Percentiles rank a stretch among this genome's conserved stretches.
Conservation (phyloP, 2,329 filamentous ascomycete genomes). For the Calonectria henricotiae region DNA sequence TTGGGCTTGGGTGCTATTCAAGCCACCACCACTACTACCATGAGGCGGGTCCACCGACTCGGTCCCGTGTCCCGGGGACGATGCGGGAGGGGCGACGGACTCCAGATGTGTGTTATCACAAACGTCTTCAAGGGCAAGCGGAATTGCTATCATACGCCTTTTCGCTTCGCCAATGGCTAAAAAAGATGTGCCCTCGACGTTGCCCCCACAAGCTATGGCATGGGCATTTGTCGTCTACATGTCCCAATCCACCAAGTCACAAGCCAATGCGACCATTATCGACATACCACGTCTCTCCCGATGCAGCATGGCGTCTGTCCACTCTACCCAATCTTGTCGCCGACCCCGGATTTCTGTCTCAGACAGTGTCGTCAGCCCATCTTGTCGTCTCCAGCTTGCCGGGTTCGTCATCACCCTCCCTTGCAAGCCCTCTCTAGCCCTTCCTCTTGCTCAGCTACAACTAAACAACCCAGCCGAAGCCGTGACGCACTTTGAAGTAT, state of each 20-base stretch:
- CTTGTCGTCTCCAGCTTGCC: conserved; percentile 7
- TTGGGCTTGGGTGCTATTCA: conserved; percentile 6
- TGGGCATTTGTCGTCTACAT: background rate
- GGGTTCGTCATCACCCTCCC: conserved; percentile 6
- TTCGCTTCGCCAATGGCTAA: conserved; percentile 2
- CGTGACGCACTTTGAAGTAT: background rate
- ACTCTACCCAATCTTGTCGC: conserved; percentile 5
- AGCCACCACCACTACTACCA: background rate
- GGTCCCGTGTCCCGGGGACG: conserved; percentile 20
- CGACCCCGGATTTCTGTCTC: conserved; percentile 14
- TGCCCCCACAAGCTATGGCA: background rate
- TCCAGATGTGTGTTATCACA: conserved; percentile 16
- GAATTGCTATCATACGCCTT: conserved; percentile 1
- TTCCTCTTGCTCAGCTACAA: background rate
- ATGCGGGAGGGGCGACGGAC: conserved; percentile 16
- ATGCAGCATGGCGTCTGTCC: conserved; percentile 3
- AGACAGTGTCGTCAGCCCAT: conserved; percentile 12
- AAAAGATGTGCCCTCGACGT: background rate
- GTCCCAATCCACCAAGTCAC: conserved; percentile 7
- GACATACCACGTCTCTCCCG: conserved; percentile 4
- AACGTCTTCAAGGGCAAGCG: conserved; percentile 11
- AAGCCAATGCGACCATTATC: background rate
- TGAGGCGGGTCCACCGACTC: conserved; percentile 8
- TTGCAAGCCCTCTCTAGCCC: background rate
- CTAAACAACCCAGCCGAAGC: background rate